Evolutionary conservation across 768 basidiomycete species (phyloP).

Genomic region (Psilocybe subaeruginosa): DNA sequence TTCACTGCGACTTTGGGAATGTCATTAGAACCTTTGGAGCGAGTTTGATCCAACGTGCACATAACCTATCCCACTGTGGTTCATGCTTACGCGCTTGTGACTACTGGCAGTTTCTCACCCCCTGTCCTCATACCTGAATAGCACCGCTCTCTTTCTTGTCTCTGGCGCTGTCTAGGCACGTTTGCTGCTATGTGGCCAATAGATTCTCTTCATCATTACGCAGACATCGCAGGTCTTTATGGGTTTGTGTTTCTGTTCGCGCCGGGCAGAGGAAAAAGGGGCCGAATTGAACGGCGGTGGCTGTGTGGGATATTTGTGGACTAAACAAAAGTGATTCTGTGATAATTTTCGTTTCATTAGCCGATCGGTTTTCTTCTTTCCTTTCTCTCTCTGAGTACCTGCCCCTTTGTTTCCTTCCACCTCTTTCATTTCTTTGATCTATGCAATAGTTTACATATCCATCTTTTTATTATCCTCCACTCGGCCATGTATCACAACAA

Average conservation of each 20-base stretch:
- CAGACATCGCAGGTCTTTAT: neutral
- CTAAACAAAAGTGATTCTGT: conserved; percentile 36
- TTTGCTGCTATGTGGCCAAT: neutral
- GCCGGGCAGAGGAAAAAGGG: neutral
- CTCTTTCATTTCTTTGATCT: conserved; percentile 23
- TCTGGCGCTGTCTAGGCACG: neutral
- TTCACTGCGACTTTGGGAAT: no score
- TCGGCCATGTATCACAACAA: conserved; percentile 77
- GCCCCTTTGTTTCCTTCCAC: conserved; percentile 42
- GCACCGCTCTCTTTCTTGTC: neutral
- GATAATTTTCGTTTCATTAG: conserved; percentile 39
- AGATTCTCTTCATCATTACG: neutral
- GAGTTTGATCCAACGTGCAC: no score
- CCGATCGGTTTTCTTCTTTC: conserved; percentile 40
- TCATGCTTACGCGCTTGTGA: no score
- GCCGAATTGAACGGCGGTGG: conserved; percentile 33
- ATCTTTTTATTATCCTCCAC: conserved; percentile 19
- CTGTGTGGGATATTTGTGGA: conserved; percentile 46
- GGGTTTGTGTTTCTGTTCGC: neutral
- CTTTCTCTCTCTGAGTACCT: conserved; percentile 31
- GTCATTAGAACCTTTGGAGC: no score
- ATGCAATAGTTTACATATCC: conserved; percentile 41
- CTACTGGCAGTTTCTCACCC: no score
- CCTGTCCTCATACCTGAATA: no score
- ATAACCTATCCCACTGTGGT: no score